These are phyloP conservation scores for Mycena pura DNA, from an alignment of 768 basidiomycete species.

Conservation along the genomic window DNA sequence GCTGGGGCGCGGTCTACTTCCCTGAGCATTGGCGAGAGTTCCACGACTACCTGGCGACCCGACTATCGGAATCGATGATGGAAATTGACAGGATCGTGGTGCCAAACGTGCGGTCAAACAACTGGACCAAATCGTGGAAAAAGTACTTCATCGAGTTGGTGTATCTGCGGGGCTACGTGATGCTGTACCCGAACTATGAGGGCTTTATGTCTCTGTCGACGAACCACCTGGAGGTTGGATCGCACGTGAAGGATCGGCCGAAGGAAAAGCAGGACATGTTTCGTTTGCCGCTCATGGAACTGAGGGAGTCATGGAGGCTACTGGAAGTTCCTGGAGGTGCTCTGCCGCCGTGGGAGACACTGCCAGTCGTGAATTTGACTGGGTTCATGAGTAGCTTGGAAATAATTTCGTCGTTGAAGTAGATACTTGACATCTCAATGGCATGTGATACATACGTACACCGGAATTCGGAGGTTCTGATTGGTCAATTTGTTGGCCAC, in stretches of 20 bases:
- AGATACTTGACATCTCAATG: no score
- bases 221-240: slow-evolving; percentile 88
- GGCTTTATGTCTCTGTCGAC: slow-evolving; percentile 80
- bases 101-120: slow-evolving; percentile 78
- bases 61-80: slow-evolving; percentile 61
- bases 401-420: no score
- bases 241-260: slow-evolving; percentile 72
- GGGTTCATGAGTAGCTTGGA: slow-evolving; percentile 37
- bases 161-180: slow-evolving; percentile 81
- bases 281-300: slow-evolving; percentile 70
- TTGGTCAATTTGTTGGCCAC: no score
- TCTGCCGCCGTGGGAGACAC: slow-evolving; percentile 56
- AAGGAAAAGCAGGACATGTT: slow-evolving; percentile 69
- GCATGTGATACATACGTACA: no score
- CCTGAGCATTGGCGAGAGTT: slow-evolving; percentile 90
- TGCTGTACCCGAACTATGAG: slow-evolving; percentile 89
- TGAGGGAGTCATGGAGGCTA: slow-evolving; percentile 46
- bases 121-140: slow-evolving; percentile 87
- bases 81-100: slow-evolving; percentile 59
- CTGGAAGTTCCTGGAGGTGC: slow-evolving; percentile 63
- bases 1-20: slow-evolving; percentile 93
- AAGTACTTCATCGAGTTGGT: slow-evolving; percentile 88
- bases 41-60: slow-evolving; percentile 74
- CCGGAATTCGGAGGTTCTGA: no score
- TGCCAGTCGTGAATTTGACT: slow-evolving; percentile 77